Percentiles rank a stretch among this genome's conserved stretches.
Conservation (phyloP, 345 rosid species). For the Kandelia obovata region DNA sequence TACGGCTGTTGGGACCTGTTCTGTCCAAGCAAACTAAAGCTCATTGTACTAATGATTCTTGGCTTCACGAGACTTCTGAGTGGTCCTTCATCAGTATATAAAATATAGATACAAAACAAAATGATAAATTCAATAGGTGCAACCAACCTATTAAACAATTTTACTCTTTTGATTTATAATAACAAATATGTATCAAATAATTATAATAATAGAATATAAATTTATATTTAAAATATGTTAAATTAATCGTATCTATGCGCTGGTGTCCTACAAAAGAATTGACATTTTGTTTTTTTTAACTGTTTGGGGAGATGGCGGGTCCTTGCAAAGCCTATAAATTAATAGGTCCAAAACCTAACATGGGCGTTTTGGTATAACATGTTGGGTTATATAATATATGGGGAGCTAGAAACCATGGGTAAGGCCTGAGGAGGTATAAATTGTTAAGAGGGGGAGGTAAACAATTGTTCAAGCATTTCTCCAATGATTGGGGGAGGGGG, state of each 20-base stretch:
- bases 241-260: too few relatives aligned
- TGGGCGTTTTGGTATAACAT: neutral
- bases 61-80: constrained; percentile 17
- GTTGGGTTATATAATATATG: neutral
- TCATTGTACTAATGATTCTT: constrained; percentile 15
- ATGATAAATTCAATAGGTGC: too few relatives aligned
- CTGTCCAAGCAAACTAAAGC: constrained; percentile 22
- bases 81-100: constrained; percentile 2
- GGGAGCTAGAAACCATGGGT: neutral
- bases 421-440: neutral
- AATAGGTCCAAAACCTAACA: neutral
- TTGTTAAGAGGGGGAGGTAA: constrained; percentile 21
- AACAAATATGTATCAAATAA: too few relatives aligned
- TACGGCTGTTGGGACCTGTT: constrained; percentile 27
- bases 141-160: too few relatives aligned
- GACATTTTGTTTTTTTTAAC: too few relatives aligned
- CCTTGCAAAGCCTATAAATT: neutral
- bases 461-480: constrained; percentile 39
- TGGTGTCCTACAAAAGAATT: too few relatives aligned
- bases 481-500: constrained; percentile 52
- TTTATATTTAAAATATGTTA: too few relatives aligned
- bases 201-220: too few relatives aligned
- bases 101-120: neutral
- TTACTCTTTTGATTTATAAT: too few relatives aligned
- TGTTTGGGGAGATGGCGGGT: too few relatives aligned